Base-by-base conservation (phyloP, 495 filamentous ascomycete species). In the Neurospora hispaniola region DNA sequence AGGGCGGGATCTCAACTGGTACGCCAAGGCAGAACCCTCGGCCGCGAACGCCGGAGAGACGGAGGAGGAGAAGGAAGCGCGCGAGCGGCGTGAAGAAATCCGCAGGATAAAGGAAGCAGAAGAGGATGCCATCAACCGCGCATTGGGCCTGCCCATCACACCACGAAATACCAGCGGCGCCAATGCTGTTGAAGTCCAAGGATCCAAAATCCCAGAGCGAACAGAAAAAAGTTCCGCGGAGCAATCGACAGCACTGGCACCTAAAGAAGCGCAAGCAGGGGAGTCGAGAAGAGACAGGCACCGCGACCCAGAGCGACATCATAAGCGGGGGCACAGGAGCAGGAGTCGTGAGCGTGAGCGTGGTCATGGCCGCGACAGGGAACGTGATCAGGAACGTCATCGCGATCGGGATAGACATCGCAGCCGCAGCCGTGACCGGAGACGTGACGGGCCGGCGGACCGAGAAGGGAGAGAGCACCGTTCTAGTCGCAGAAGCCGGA, bases 91-190 rank as follows among this genome's bases (percentile, higher is more conserved):
- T 73, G 95, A 96, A 75, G 93, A 96, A 79, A 88, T 94, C 70
- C 86, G 90, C 69, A 86, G 84, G 44, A 89, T 99, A 78, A 98
- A 98, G 80, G 93, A 97, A 76, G 93, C 91, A 0, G 96, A 99
- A 78, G 91, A 95, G 78, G 96, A 98, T 80, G 96, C 94, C 1
- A 88, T 98, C 78, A 88, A 91, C 11, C 85, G 82, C 66, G 96
- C 94, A 0, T 79, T 98, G 73, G 96, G 96, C 1, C 85, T 96
- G 23, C 92, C 93, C 4, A 84, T 93, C 5, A 87, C 87, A 69
- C 71, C 87, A 31, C 79, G 86, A 69, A 81, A 84, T 43, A 75
- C 76, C 5, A 85, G 84, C 0, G 86, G 86, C 2, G 85, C 86
- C 5, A 89, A 89, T 74, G 81, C 82, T 2, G 76, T 88, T 11